Base-by-base conservation (phyloP, 495 filamentous ascomycete genomes). In the Aspergillus steynii region DNA sequence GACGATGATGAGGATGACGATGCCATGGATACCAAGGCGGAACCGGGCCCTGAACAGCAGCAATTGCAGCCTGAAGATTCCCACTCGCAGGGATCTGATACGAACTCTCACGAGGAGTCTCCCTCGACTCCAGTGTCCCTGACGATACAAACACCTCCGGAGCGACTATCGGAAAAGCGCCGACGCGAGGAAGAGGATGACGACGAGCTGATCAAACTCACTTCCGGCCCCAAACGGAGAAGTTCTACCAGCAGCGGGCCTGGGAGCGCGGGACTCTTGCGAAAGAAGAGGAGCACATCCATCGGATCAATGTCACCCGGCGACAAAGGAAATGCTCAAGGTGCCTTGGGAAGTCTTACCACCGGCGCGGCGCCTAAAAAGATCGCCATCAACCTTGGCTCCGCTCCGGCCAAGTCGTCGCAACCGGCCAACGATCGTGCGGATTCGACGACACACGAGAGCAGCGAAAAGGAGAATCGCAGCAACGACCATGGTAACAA, bases 101-200 rank as follows among this genome's bases (percentile, higher is more conserved):
- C 59, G 27, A 65, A 71, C 51, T n/a, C 68, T n/a, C 15, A 62
- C 2, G 57, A 68, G 5, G 70, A 73, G 37, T 48, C 64, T 61
- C 62, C 73, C 28, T 69, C 73, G 55, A 69, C 73, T 8, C 61
- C 75, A 34, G 29, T 72, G 50, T 71, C 71, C 53, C 55, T 71
- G 31, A 62, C 67, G 14, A 71, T 66, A 37, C 77, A 74, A 60
- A 80, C 67, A 45, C 77, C 84, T 5, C 90, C 87, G 0, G 92
- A 96, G 68, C 81, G 90, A 56, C 66, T 97, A n/a, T 86, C 92
- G 0, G 93, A 97, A 74, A 97, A 97, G 70, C 90, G 95, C 58
- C 83, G 95, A 49, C 84, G 95, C 46, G 93, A 96, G 65, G 92
- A 97, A 63, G 90, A 93, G 48, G 93, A 97, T 56, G 85, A 88